Conservation (phyloP, 2,329 filamentous ascomycete genomes). For the Cryphonectria carpinicola region DNA sequence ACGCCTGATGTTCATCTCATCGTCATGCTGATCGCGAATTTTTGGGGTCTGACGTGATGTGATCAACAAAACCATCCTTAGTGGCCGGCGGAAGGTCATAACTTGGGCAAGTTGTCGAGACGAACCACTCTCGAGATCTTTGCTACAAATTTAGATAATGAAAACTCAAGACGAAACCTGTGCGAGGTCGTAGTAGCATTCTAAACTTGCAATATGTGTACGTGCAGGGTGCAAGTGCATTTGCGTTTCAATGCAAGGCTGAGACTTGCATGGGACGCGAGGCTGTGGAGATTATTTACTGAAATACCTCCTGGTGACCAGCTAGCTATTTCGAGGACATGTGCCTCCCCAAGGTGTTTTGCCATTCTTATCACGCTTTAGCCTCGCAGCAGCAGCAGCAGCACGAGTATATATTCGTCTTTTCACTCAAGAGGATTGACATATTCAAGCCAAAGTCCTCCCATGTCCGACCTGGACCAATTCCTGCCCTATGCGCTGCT, state of each 20-base stretch:
- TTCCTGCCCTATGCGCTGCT: background rate
- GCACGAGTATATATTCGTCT: background rate
- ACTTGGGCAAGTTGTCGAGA: background rate
- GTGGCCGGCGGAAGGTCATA: background rate
- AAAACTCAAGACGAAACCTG: background rate
- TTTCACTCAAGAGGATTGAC: background rate
- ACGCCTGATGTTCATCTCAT: background rate
- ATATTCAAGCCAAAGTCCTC: background rate
- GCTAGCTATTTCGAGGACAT: too few species aligned
- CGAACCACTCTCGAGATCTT: background rate
- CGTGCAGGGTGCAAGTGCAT: too few species aligned
- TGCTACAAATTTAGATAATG: background rate
- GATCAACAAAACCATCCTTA: background rate
- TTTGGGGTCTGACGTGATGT: constrained; percentile 3
- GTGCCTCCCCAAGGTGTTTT: too few species aligned
- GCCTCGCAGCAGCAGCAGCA: too few species aligned
- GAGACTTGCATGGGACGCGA: background rate
- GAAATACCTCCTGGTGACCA: background rate
- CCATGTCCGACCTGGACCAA: background rate
- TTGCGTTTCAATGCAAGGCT: background rate
- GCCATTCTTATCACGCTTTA: background rate
- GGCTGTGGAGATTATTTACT: background rate
- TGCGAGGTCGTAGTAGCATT: background rate
- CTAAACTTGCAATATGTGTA: background rate
- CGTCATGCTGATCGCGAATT: background rate